Conservation (phyloP, 148 eudicot genomes). For the Salicornia ramosissima region DNA sequence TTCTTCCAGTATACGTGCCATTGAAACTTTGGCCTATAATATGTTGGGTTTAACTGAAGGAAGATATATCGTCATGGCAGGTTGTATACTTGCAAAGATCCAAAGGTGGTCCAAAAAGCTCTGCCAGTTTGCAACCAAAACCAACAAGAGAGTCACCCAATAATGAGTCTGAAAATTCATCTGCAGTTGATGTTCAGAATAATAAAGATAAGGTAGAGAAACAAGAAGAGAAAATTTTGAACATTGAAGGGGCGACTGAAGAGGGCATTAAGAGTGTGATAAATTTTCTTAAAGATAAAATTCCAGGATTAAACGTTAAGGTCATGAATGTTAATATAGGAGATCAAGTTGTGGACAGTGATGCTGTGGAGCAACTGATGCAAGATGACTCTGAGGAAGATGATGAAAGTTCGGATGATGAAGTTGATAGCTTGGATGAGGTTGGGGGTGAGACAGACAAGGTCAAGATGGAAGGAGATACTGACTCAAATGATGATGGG, state of each 20-base stretch:
- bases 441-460: slow-evolving; percentile 32
- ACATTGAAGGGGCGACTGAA: slow-evolving; percentile 79
- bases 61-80: slow-evolving; percentile 33
- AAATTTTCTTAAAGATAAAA: slow-evolving; percentile 93
- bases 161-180: slow-evolving; percentile 43
- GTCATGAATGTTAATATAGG: slow-evolving; percentile 54
- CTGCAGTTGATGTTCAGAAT: slow-evolving; percentile 47
- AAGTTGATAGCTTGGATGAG: slow-evolving; percentile 27
- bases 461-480: slow-evolving; percentile 40
- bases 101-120: slow-evolving; percentile 43
- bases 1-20: background rate
- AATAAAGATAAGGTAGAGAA: slow-evolving; percentile 57
- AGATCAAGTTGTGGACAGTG: slow-evolving; percentile 54
- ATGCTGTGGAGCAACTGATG: slow-evolving; percentile 50
- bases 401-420: slow-evolving; percentile 53
- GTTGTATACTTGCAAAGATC: slow-evolving; percentile 64
- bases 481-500: slow-evolving; percentile 49
- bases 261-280: slow-evolving; percentile 86
- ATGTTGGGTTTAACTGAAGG: slow-evolving; percentile 15
- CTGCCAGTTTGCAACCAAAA: slow-evolving; percentile 51
- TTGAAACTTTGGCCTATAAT: background rate
- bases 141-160: slow-evolving; percentile 48
- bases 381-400: slow-evolving; percentile 48
- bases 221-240: slow-evolving; percentile 55
- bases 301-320: slow-evolving; percentile 82